Evolutionary conservation across 2,329 filamentous ascomycete species (phyloP).

Genomic region (Purpureocillium takamizusanense): DNA sequence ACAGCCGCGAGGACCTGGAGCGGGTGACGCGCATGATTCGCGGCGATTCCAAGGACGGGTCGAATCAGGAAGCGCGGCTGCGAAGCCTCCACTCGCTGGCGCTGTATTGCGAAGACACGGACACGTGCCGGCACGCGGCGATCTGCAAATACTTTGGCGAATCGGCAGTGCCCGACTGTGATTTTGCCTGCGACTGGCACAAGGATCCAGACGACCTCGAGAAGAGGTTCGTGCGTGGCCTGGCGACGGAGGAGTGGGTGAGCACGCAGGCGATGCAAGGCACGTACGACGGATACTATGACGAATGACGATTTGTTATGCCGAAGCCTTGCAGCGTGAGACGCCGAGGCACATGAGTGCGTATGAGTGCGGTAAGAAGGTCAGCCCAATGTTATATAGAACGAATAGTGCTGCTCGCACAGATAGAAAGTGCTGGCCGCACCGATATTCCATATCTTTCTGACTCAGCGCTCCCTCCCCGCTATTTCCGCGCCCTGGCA

Average conservation of each 20-base stretch:
- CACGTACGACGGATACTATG: conserved; percentile 45
- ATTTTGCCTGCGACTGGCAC: conserved; percentile 72
- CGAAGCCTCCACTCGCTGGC: conserved; percentile 61
- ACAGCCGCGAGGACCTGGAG: conserved; percentile 79
- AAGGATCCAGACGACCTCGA: conserved; percentile 55
- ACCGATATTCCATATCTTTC: too few species aligned
- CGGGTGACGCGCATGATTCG: conserved; percentile 52
- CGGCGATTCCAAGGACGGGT: conserved; percentile 31
- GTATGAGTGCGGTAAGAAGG: too few species aligned
- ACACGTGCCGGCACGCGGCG: conserved; percentile 62
- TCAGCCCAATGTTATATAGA: too few species aligned
- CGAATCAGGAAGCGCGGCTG: conserved; percentile 40
- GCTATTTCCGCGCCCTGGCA: too few species aligned
- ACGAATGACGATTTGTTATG: conserved; percentile 21
- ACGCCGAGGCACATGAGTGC: too few species aligned
- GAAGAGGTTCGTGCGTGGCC: conserved; percentile 43
- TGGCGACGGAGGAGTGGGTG: conserved; percentile 54
- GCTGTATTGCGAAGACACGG: conserved; percentile 71
- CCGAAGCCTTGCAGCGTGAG: not conserved
- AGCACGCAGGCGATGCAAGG: conserved; percentile 54
- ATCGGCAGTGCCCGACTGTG: conserved; percentile 45
- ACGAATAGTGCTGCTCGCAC: too few species aligned
- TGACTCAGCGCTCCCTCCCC: too few species aligned
- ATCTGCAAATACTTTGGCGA: conserved; percentile 77
- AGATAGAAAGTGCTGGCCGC: too few species aligned